Evolutionary conservation across 2,329 filamentous ascomycete genomes (phyloP).

Genomic region (Tolypocladium guangdongense): DNA sequence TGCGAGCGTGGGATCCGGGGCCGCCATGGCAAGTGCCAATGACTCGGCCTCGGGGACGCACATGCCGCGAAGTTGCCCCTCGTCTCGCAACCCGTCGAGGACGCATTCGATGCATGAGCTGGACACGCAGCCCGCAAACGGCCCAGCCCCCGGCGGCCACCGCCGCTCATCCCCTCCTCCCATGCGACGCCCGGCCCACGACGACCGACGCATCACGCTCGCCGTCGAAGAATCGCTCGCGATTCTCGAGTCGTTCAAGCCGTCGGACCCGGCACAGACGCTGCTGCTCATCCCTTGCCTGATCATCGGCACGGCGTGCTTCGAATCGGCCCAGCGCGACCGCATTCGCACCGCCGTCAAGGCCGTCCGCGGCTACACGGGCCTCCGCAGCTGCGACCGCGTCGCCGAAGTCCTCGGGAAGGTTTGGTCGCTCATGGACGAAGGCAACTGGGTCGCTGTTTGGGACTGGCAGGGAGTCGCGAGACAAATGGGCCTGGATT

Average conservation of each 20-base stretch:
- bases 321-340: slow-evolving; percentile 39
- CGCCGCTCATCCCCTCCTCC: slow-evolving; percentile 32
- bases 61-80: slow-evolving; percentile 18
- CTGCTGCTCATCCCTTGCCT: slow-evolving; percentile 50
- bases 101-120: slow-evolving; percentile 30
- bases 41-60: slow-evolving; percentile 4
- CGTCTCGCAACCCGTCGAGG: slow-evolving; percentile 24
- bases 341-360: slow-evolving; percentile 38
- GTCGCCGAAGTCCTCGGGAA: slow-evolving; percentile 43
- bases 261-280: slow-evolving; percentile 47
- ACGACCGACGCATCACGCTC: slow-evolving; percentile 39
- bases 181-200: slow-evolving; percentile 33
- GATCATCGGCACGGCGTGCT: slow-evolving; percentile 49
- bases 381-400: slow-evolving; percentile 46
- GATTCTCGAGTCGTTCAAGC: slow-evolving; percentile 43
- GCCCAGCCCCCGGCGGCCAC: slow-evolving; percentile 5
- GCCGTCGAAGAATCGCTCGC: slow-evolving; percentile 46
- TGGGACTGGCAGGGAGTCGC: slow-evolving; percentile 57
- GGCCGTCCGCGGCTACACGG: slow-evolving; percentile 46
- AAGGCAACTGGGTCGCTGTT: slow-evolving; percentile 43
- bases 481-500: slow-evolving; percentile 40
- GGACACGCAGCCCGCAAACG: slow-evolving; percentile 11
- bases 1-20: slow-evolving; percentile 12
- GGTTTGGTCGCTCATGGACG: slow-evolving; percentile 49
- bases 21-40: neutral